Evolutionary conservation across 345 rosid genomes (phyloP).

Genomic region (Eucalyptus globulus): DNA sequence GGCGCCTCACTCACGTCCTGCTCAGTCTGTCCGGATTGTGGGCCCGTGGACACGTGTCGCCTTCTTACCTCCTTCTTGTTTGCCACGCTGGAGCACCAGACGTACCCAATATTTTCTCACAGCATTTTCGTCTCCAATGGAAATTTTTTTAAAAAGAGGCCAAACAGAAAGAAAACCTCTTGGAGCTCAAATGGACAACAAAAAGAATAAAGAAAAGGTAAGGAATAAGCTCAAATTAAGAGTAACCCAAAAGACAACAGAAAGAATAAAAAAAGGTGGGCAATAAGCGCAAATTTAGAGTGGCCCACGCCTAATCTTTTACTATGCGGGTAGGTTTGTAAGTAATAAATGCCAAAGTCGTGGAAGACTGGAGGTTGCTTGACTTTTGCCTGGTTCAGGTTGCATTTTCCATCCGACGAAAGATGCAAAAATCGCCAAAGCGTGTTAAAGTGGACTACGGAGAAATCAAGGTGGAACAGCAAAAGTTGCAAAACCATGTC

Average conservation of each 20-base stretch:
- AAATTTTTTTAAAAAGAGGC: rapidly evolving
- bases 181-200: not conserved
- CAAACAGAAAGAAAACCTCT: not conserved
- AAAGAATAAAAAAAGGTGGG: not conserved
- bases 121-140: not conserved
- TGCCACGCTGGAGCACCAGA: too few species aligned
- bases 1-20: too few species aligned
- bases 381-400: not conserved
- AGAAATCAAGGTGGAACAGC: not conserved
- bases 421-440: not conserved
- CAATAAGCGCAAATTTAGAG: not conserved
- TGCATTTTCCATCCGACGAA: not conserved
- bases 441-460: not conserved
- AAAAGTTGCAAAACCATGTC: not conserved
- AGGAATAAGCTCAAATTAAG: not conserved
- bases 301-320: not conserved
- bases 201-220: not conserved
- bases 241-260: not conserved
- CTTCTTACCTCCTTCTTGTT: too few species aligned
- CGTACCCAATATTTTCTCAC: too few species aligned
- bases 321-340: not conserved
- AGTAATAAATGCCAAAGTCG: not conserved
- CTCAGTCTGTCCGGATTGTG: too few species aligned
- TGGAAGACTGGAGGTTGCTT: not conserved
- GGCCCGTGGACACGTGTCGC: too few species aligned